Percentiles rank a stretch among this genome's conserved stretches.
phyloP scores from a whole-genome alignment of 2,329 filamentous ascomycete genomes.

The Fusarium sublunatum region DNA sequence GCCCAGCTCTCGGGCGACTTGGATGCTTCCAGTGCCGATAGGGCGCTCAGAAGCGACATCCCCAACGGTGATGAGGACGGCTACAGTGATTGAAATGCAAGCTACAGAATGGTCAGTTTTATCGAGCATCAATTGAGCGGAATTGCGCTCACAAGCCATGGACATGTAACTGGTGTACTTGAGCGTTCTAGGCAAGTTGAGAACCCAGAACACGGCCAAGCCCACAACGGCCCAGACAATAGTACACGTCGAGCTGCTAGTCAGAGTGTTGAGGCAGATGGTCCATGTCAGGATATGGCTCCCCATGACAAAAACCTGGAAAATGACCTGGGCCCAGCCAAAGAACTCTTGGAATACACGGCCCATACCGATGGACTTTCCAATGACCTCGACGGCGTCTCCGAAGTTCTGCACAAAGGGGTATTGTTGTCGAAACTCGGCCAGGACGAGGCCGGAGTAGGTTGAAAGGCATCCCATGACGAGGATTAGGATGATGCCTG shows the following conservation, averaged over 20 bases:
- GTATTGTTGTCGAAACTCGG: slow-evolving; percentile 77
- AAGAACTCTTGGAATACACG: slow-evolving; percentile 67
- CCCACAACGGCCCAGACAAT: slow-evolving; percentile 73
- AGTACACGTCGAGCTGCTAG: slow-evolving; percentile 69
- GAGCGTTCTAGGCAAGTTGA: slow-evolving; percentile 71
- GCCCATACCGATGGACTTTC: slow-evolving; percentile 59
- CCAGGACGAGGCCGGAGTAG: slow-evolving; percentile 64
- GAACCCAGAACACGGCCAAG: slow-evolving; percentile 66
- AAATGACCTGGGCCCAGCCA: slow-evolving; percentile 68
- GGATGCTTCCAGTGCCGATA: slow-evolving; percentile 51
- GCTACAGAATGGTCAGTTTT: slow-evolving; percentile 45
- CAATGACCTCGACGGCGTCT: slow-evolving; percentile 71
- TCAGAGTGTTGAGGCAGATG: slow-evolving; percentile 74
- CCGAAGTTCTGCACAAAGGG: slow-evolving; percentile 75
- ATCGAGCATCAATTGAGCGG: not conserved
- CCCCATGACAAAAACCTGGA: slow-evolving; percentile 75
- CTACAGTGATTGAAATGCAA: slow-evolving; percentile 70
- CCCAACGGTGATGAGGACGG: slow-evolving; percentile 72
- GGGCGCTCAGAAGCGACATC: slow-evolving; percentile 64
- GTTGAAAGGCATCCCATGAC: slow-evolving; percentile 75
- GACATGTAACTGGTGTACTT: slow-evolving; percentile 72
- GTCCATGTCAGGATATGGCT: slow-evolving; percentile 76
- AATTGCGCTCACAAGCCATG: slow-evolving; percentile 58
- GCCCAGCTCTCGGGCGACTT: slow-evolving; percentile 52
- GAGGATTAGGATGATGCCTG: slow-evolving; percentile 78